Base-by-base conservation (phyloP, 805 yeast genomes). In the Saccharomycopsis babjevae region DNA sequence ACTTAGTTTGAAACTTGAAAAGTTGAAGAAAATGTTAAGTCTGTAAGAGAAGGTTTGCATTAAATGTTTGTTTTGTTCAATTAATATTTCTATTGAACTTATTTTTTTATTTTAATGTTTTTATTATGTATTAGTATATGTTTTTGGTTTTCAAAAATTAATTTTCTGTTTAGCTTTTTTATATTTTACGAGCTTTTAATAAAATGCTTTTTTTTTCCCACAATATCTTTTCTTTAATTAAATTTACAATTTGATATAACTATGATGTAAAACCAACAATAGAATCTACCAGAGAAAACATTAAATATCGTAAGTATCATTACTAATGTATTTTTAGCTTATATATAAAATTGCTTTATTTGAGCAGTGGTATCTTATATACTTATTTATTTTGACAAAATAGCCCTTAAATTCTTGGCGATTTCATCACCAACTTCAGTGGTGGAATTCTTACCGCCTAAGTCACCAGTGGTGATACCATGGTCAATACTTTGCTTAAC, bases 361-460 rank as follows among this genome's bases (percentile, higher is more conserved):
- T 28, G 6, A 10, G 10, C 2, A 34, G 10, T 34, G 10, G 38
- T 34, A 2, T 34, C 11, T 34, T 34, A 10, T 22, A 46, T 10
- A 40, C 16, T n/a, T n/a, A 3, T 28, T 46, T 25, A 46, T 46
- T 46, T 46, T 36, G 42, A 18, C 28, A 86, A 77, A 65, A 84
- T 75, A 67, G 78, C 76, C 68, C 79, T 76, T 61, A 90, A 90
- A 60, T 87, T 88, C 39, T 76, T 80, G 54, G 88, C 96, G 70
- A 94, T 79, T 52, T 97, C 97, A 72, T 91, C 96, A 71, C 98
- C 98, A 62, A 94, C 97, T 74, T 93, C 97, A 50, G 79, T 72
- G 57, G 99, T 94, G 43, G 89, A 77, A 69, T 82, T 82, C n/a
- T 82, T 69, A 61, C 99, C 99, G 60, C 91, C 86, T 68, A 92